Conservation (phyloP, 202 grass and related monocot genomes). For the Miscanthus sacchariflorus region DNA sequence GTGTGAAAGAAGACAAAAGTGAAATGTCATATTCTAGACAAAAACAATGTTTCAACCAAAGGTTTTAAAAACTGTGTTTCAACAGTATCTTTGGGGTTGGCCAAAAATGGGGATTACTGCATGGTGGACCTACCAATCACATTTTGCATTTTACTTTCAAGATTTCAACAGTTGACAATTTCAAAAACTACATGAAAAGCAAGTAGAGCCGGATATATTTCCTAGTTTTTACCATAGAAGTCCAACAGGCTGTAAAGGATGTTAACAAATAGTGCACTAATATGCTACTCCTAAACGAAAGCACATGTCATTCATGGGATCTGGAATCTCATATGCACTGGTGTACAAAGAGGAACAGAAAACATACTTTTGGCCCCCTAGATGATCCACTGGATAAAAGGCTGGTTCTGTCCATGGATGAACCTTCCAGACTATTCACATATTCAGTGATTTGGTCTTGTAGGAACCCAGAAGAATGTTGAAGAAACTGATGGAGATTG, state of each 20-base stretch:
- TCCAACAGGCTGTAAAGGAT: constrained; percentile 19
- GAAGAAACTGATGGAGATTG: constrained; percentile 79
- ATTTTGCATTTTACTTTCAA: not conserved
- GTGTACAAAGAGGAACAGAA: not conserved
- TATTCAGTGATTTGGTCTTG: constrained; percentile 80
- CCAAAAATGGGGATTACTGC: not conserved
- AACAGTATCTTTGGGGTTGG: not conserved
- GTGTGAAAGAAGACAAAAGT: constrained; percentile 32
- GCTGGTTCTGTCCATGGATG: constrained; percentile 46
- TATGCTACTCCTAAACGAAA: constrained; percentile 14
- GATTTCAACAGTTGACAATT: not conserved
- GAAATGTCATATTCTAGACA: constrained; percentile 9
- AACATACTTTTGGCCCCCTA: constrained; percentile 84
- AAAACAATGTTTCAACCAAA: not conserved
- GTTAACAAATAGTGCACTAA: constrained; percentile 18
- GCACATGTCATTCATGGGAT: not conserved
- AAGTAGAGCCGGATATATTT: not conserved
- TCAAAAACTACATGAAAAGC: constrained; percentile 9
- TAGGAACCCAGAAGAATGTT: constrained; percentile 69
- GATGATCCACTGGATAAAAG: constrained; percentile 49
- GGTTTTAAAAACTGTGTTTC: not conserved
- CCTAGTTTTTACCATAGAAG: constrained; percentile 17
- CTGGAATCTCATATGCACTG: not conserved
- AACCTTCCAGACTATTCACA: constrained; percentile 60
- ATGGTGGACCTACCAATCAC: not conserved